phyloP scores from a whole-genome alignment of 2,329 filamentous ascomycete genomes.

The Incumbomyces delicatus region DNA sequence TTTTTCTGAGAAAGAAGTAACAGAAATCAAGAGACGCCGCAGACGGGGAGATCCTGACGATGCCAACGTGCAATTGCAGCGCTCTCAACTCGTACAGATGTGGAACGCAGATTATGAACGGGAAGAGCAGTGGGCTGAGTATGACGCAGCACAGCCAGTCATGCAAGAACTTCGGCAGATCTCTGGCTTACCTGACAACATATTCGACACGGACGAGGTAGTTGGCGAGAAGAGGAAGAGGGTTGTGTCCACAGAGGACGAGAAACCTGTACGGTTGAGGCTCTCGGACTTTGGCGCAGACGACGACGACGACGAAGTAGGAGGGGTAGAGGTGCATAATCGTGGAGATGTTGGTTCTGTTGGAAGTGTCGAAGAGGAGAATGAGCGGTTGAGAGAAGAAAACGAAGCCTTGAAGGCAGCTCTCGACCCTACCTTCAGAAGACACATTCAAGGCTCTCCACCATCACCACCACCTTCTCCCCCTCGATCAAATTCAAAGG shows the following conservation, averaged over 20 bases:
- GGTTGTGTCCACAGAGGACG: not conserved
- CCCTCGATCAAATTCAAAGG: not conserved
- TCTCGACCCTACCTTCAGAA: not conserved
- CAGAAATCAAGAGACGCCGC: not conserved
- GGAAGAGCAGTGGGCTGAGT: constrained; percentile 1
- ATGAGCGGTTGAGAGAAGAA: not conserved
- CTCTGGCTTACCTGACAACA: not conserved
- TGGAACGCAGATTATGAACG: not conserved
- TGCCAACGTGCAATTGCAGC: not conserved
- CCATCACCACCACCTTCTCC: not conserved
- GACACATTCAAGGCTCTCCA: not conserved
- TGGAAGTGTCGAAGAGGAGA: not conserved
- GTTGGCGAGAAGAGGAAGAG: constrained; percentile 1
- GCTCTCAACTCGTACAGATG: not conserved
- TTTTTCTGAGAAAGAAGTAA: not conserved
- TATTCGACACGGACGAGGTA: not conserved
- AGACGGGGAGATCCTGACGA: not conserved
- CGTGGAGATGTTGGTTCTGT: not conserved
- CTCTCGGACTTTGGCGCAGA: constrained; percentile 3
- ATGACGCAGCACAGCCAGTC: not conserved
- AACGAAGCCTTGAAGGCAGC: not conserved
- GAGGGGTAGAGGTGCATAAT: not conserved
- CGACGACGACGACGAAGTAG: not conserved
- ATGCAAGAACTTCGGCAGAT: not conserved
- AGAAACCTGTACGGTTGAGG: not conserved